A percentile compares a stretch with the other conserved stretches of the same genome.
Conservation (phyloP, 1,284 basidiomycete species). For the Earliella scabrosa region DNA sequence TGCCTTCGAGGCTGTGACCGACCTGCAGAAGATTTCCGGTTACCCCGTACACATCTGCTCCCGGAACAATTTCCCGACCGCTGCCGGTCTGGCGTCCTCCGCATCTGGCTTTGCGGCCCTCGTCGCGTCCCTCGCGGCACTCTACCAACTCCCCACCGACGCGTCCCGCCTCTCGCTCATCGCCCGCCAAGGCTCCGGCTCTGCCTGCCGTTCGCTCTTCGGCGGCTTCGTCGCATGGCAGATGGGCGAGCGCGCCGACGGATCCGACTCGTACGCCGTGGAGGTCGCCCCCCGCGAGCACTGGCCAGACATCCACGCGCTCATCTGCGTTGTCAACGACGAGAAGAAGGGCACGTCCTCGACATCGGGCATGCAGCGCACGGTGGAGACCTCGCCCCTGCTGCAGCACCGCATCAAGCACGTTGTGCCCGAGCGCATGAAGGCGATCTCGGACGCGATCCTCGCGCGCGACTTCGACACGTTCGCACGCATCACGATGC, state of each 20-base stretch:
- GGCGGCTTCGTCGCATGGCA: conserved; percentile 99
- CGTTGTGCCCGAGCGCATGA: conserved; percentile 92
- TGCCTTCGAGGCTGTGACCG: neutral
- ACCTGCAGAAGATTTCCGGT: conserved; percentile 63
- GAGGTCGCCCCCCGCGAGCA: conserved; percentile 86
- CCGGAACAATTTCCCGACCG: conserved; percentile 99
- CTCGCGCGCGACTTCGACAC: conserved; percentile 80
- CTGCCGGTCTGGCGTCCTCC: conserved; percentile 96
- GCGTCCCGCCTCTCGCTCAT: conserved; percentile 86
- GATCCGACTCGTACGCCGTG: conserved; percentile 88
- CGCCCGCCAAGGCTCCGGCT: conserved; percentile 96
- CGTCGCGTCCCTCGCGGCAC: conserved; percentile 84
- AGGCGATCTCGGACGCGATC: conserved; percentile 83
- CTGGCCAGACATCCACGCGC: conserved; percentile 96
- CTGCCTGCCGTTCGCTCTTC: conserved; percentile 96
- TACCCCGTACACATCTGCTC: conserved; percentile 88
- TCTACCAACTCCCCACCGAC: conserved; percentile 79
- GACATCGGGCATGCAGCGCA: conserved; percentile 96
- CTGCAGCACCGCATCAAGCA: conserved; percentile 89
- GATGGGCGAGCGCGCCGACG: conserved; percentile 70
- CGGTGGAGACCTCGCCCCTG: conserved; percentile 90
- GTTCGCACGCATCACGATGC: conserved; percentile 94
- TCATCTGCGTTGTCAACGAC: conserved; percentile 97
- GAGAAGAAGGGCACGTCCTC: conserved; percentile 97
- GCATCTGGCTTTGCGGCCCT: conserved; percentile 98